These are phyloP conservation scores for Yamadazyma olivae DNA, from an alignment of 805 yeast species.

Conservation along the genomic window DNA sequence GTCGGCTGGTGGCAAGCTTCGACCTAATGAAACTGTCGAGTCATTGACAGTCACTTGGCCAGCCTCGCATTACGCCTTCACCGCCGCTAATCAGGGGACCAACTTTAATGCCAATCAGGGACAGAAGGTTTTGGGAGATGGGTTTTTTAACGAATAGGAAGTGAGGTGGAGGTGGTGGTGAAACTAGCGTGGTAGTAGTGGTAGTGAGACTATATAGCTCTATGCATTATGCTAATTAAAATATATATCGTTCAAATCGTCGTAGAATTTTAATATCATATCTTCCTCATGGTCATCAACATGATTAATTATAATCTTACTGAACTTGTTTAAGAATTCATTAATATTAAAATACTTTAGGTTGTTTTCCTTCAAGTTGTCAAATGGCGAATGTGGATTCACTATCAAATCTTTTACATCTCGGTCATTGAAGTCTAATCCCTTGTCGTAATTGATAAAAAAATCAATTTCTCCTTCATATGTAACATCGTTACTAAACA, in stretches of 20 bases:
- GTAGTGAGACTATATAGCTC: too few species aligned
- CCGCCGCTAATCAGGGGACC: too few species aligned
- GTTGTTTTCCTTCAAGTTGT: conserved; percentile 5
- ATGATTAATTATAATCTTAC: too few species aligned
- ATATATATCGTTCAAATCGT: conserved; percentile 11
- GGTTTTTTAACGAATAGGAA: too few species aligned
- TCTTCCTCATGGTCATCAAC: conserved; percentile 3
- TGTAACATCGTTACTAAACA: not conserved
- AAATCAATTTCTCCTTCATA: not conserved
- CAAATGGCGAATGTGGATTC: conserved; percentile 3
- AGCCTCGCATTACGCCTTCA: too few species aligned
- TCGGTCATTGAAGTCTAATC: conserved; percentile 6
- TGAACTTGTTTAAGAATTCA: conserved; percentile 7
- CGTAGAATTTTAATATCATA: conserved; percentile 4
- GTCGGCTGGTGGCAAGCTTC: too few species aligned
- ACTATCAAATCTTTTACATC: conserved; percentile 4
- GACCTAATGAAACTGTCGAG: too few species aligned
- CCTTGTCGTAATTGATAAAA: conserved; percentile 3
- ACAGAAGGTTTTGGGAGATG: too few species aligned
- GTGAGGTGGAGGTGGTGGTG: not conserved
- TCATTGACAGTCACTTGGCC: too few species aligned
- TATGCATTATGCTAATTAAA: too few species aligned
- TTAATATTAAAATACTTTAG: conserved; percentile 3
- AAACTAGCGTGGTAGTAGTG: too few species aligned
- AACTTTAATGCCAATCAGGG: too few species aligned